These are phyloP conservation scores for Penicillium sp. DNA, from an alignment of 2,329 filamentous ascomycete genomes.

Conservation along the genomic window DNA sequence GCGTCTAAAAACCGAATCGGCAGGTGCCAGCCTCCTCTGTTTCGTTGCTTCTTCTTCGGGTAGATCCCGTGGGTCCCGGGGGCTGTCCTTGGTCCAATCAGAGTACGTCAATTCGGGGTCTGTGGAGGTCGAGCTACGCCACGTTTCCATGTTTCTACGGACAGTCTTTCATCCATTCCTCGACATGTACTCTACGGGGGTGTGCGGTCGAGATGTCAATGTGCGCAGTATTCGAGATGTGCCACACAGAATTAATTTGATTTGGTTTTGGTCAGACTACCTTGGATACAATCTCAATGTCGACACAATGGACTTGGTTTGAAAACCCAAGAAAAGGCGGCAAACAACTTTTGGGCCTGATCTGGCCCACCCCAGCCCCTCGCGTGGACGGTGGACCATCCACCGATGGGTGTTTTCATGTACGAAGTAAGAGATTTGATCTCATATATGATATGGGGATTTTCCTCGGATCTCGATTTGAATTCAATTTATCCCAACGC, in stretches of 20 bases:
- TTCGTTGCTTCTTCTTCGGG: constrained; percentile 13
- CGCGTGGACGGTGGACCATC: background rate
- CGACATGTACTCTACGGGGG: background rate
- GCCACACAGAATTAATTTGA: background rate
- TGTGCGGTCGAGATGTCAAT: constrained; percentile 1
- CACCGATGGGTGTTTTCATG: background rate
- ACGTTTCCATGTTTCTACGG: background rate
- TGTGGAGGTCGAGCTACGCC: background rate
- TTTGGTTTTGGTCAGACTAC: too few relatives aligned
- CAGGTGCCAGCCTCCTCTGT: constrained; percentile 24
- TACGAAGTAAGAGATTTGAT: constrained; percentile 4
- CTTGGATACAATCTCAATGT: too few relatives aligned
- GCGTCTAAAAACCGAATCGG: constrained; percentile 7
- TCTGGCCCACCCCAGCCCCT: constrained; percentile 7
- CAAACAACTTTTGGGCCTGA: background rate
- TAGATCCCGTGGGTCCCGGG: constrained; percentile 16
- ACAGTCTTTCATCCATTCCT: background rate
- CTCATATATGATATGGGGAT: constrained; percentile 1
- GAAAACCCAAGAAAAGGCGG: constrained; percentile 5
- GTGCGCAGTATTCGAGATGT: background rate
- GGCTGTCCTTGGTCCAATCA: constrained; percentile 13
- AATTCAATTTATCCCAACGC: background rate
- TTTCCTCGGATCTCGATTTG: background rate
- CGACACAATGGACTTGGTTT: background rate
- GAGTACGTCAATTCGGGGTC: background rate